Evolutionary conservation across 2,329 filamentous ascomycete species (phyloP).

Genomic region (Pseudogymnoascus sp.): DNA sequence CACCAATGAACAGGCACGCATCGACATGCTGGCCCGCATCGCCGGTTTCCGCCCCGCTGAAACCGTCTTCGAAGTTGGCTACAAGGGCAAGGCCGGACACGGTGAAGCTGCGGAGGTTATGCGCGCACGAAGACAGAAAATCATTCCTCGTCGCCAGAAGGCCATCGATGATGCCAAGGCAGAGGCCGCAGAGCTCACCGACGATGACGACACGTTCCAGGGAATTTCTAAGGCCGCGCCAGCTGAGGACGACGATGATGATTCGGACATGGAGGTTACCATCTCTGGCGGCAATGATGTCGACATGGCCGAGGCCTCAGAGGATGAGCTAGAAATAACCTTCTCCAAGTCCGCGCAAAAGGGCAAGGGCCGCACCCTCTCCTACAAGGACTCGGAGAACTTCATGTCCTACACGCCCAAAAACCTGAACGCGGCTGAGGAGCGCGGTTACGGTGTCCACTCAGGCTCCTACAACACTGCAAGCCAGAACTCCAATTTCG

Average conservation of each 20-base stretch:
- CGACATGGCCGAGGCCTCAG: conserved; percentile 51
- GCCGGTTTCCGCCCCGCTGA: conserved; percentile 83
- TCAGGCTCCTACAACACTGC: conserved; percentile 53
- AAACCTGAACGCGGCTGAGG: conserved; percentile 71
- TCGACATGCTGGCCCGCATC: conserved; percentile 81
- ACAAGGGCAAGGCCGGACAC: conserved; percentile 53
- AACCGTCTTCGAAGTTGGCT: conserved; percentile 92
- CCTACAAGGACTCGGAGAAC: conserved; percentile 76
- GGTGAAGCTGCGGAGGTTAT: conserved; percentile 66
- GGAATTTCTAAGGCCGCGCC: conserved; percentile 5
- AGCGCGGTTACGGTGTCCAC: conserved; percentile 88
- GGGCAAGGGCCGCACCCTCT: conserved; percentile 47
- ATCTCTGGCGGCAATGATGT: conserved; percentile 31
- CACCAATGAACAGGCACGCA: conserved; percentile 59
- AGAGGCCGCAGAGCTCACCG: conserved; percentile 29
- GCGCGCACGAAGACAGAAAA: conserved; percentile 61
- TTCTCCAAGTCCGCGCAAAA: conserved; percentile 51
- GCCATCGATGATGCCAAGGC: conserved; percentile 34
- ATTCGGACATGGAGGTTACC: conserved; percentile 30
- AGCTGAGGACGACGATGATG: conserved; percentile 28
- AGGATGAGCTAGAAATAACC: conserved; percentile 58
- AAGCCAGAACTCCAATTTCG: conserved; percentile 59
- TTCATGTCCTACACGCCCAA: conserved; percentile 96
- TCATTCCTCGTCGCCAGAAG: conserved; percentile 43
- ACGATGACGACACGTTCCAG: conserved; percentile 21